These are phyloP conservation scores for Aspergillus carlsbadensis DNA, from an alignment of 495 filamentous ascomycete genomes.

Conservation along the genomic window DNA sequence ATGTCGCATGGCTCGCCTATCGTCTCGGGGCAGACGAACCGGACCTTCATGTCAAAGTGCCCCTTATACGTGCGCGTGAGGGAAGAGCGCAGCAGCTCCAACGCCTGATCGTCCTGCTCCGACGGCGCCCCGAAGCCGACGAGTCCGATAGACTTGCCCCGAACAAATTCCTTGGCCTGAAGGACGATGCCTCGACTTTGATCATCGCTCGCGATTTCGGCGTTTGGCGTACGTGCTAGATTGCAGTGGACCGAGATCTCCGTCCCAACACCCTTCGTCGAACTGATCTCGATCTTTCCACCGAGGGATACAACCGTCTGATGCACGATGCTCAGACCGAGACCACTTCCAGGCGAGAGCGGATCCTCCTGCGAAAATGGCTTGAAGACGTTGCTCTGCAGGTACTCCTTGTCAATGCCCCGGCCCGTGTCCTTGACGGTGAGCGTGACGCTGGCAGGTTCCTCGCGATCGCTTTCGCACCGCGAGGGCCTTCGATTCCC, in stretches of 20 bases:
- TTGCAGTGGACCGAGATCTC: conserved; percentile 6
- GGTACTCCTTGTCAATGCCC: conserved; percentile 35
- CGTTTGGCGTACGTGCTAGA: conserved; percentile 1
- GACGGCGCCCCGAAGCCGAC: background rate
- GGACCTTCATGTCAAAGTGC: conserved; percentile 8
- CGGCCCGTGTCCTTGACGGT: conserved; percentile 34
- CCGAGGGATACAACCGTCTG: conserved; percentile 39
- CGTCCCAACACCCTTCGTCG: conserved; percentile 23
- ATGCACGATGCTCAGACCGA: conserved; percentile 44
- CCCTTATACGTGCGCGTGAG: conserved; percentile 7
- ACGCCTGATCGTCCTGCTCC: background rate
- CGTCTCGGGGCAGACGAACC: background rate
- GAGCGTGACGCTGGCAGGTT: conserved; percentile 14
- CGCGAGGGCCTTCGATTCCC: background rate
- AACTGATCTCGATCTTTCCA: conserved; percentile 41
- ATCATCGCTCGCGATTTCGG: background rate
- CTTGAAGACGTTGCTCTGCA: conserved; percentile 41
- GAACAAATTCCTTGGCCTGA: background rate
- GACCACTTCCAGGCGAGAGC: conserved; percentile 43
- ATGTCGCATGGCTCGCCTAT: background rate
- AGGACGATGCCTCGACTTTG: background rate
- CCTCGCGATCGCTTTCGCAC: background rate
- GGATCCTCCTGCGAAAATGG: conserved; percentile 50
- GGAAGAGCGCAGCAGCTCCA: conserved; percentile 1
- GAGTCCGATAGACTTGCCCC: conserved; percentile 1